Conservation (phyloP, 2,329 filamentous ascomycete genomes). For the Blastomyces parvus region DNA sequence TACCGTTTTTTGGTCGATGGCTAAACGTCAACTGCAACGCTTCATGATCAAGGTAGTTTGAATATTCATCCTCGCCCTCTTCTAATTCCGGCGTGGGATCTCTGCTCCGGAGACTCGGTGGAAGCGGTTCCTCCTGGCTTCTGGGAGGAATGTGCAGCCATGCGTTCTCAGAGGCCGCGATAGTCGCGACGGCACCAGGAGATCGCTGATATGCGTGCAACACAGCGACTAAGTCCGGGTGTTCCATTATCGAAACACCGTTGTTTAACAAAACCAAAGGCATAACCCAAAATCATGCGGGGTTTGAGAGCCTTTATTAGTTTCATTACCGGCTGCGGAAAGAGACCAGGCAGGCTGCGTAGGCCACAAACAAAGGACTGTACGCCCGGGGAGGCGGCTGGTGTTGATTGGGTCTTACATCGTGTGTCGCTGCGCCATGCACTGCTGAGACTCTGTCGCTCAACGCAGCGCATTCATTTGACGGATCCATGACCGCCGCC, state of each 20-base stretch:
- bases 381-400: not conserved
- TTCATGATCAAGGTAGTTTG: not conserved
- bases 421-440: not conserved
- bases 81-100: not conserved
- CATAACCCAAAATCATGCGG: not conserved
- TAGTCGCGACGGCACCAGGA: not conserved
- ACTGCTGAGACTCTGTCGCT: not conserved
- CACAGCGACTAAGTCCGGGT: conserved; percentile 2
- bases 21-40: not conserved
- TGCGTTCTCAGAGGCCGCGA: not conserved
- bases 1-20: conserved; percentile 1
- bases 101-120: not conserved
- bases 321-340: not conserved
- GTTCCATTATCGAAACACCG: not conserved
- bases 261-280: not conserved
- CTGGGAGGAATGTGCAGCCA: not conserved
- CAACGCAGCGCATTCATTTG: not conserved
- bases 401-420: not conserved
- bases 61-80: not conserved
- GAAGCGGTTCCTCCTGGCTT: too few species aligned
- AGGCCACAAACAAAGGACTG: not conserved
- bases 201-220: not conserved
- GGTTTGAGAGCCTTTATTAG: not conserved
- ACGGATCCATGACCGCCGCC: not conserved
- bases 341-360: not conserved